phyloP scores from a whole-genome alignment of 2,329 filamentous ascomycete species.

The Colletotrichum graminicola region DNA sequence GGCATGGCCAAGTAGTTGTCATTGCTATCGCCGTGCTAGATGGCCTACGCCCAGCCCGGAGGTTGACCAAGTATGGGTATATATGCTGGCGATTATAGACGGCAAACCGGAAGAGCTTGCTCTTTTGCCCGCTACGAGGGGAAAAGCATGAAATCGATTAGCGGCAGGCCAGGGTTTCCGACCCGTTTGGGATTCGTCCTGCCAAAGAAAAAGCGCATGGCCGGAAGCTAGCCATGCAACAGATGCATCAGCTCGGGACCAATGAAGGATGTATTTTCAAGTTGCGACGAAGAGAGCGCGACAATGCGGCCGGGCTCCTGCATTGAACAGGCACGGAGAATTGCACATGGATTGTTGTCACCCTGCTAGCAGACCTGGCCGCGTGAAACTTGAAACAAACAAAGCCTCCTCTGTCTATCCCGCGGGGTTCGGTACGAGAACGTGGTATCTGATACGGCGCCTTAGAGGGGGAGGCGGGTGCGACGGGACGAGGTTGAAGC shows the following conservation, averaged over 20 bases:
- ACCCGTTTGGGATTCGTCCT: conserved; percentile 12
- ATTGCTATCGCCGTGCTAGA: neutral
- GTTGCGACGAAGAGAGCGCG: neutral
- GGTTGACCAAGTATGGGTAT: conserved; percentile 7
- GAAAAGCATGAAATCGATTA: conserved; percentile 21
- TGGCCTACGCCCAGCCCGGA: conserved; percentile 19
- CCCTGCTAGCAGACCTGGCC: conserved; percentile 18
- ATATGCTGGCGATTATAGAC: conserved; percentile 13
- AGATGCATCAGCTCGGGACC: conserved; percentile 14
- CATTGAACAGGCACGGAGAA: neutral
- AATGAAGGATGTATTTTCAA: conserved; percentile 11
- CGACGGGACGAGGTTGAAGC: conserved; percentile 17
- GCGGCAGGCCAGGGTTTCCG: conserved; percentile 8
- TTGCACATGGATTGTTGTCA: conserved; percentile 7
- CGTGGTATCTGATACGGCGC: conserved; percentile 10
- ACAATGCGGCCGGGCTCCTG: conserved; percentile 8
- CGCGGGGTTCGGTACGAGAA: conserved; percentile 11
- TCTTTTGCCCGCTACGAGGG: conserved; percentile 1
- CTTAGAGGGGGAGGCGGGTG: conserved; percentile 6
- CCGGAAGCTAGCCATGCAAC: conserved; percentile 20
- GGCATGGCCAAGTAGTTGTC: neutral
- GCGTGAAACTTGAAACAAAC: conserved; percentile 35
- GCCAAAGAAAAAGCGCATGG: conserved; percentile 8
- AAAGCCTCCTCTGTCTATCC: conserved; percentile 11
- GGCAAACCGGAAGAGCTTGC: conserved; percentile 1